Evolutionary conservation across 2,329 filamentous ascomycete species (phyloP), one percentile per base, ranked within the genome.

Genomic region (Ceratocystis colombiana): DNA sequence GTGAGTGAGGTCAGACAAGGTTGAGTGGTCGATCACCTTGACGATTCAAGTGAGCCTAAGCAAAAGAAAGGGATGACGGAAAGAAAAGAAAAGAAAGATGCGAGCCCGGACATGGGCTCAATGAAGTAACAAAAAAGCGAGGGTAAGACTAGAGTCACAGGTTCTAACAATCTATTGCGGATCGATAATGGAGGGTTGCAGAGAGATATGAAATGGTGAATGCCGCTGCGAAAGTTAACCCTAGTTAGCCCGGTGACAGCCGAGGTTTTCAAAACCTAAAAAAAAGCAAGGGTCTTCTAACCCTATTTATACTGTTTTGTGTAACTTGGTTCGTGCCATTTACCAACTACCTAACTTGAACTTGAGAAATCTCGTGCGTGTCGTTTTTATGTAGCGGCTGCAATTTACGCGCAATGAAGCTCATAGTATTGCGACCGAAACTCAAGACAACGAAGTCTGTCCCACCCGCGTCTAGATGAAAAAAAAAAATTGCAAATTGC

Each of bases 211-310:
- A 59, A 37, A 33, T 59, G 22, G 53, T 57, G 53, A 30, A 28
- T 15, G 25, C 15, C 7, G 17, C 22, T 17, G 20, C 20, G 17
- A 53, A 25, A 53, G 8, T 17, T 33, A 59, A 59, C 53, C 53
- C 53, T 59, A 59, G 53, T 59, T 30, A 30, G n/a, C 12, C 25
- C 53, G 28, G 53, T 33, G 28, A 59, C 28, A 37, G 28, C 53
- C 25, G 28, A 59, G 53, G 53, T 20, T n/a, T 25, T 53, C 12
- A n/a, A 30, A 15, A 30, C 5, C 22, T 6, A 25, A 10, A 3
- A 0, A 0, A 8, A 15, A 53, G 0, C 48, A 48, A 22, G 20
- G 20, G 12, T 53, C 10, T 20, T 15, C 1, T 12, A 10, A 53
- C 20, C n/a, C 45, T 20, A 48, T 20, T 2, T 48, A 48, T 48